Evolutionary conservation across 1,139 yeast species (phyloP).

Genomic region (Hyphopichia khmerensis): DNA sequence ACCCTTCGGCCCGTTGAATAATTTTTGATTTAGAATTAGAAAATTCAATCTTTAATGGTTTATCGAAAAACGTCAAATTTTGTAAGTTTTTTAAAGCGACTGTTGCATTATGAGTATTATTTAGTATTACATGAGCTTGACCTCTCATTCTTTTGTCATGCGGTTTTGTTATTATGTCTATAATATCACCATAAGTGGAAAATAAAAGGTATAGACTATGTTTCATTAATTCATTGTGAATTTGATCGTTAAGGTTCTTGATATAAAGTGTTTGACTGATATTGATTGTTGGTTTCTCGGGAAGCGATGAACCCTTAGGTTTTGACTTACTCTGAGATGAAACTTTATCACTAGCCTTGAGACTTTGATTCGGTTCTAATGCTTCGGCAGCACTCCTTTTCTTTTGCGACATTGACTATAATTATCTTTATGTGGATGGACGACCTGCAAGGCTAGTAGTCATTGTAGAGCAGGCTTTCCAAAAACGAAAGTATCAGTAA

Average conservation of each 20-base stretch:
- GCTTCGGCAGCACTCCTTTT: neutral
- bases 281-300: neutral
- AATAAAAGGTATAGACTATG: conserved; percentile 61
- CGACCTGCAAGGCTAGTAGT: too few relatives aligned
- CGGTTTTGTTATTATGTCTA: conserved; percentile 51
- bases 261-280: conserved; percentile 56
- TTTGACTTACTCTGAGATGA: neutral
- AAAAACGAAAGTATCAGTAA: too few relatives aligned
- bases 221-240: conserved; percentile 46
- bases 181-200: conserved; percentile 66
- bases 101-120: conserved; percentile 49
- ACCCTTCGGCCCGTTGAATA: conserved; percentile 6
- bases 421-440: too few relatives aligned
- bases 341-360: too few relatives aligned
- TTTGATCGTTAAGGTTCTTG: conserved; percentile 64
- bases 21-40: conserved; percentile 40
- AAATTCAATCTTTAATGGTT: conserved; percentile 48
- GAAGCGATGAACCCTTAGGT: neutral
- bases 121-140: conserved; percentile 71
- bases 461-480: too few relatives aligned
- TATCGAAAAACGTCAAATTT: conserved; percentile 54
- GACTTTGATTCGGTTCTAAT: conserved; percentile 4
- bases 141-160: conserved; percentile 56
- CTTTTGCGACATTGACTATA: too few relatives aligned
- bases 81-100: conserved; percentile 53